Evolutionary conservation across 2,329 filamentous ascomycete species (phyloP).

Genomic region (Colletotrichum brevisporum): DNA sequence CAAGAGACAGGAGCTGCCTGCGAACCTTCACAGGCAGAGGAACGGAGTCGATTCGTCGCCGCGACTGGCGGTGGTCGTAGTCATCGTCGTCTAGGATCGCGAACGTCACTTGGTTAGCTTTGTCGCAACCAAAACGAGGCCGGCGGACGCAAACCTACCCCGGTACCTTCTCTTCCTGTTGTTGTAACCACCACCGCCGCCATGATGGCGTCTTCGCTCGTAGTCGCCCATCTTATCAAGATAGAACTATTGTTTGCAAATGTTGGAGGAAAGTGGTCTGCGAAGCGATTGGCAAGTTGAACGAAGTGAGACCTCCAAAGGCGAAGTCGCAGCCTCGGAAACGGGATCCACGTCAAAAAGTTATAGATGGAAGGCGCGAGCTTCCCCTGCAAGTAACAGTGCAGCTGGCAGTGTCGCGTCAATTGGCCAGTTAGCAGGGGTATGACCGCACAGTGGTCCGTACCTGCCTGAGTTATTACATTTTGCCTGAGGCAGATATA

Average conservation of each 20-base stretch:
- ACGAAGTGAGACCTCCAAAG: background rate
- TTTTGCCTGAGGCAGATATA: conserved; percentile 41
- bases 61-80: conserved; percentile 76
- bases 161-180: conserved; percentile 84
- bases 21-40: conserved; percentile 80
- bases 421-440: conserved; percentile 3
- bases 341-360: conserved; percentile 37
- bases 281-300: background rate
- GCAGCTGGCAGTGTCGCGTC: conserved; percentile 10
- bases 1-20: conserved; percentile 83
- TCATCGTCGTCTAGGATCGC: conserved; percentile 78
- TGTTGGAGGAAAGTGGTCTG: background rate
- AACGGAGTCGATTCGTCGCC: conserved; percentile 79
- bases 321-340: conserved; percentile 18
- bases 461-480: background rate
- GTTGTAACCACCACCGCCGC: conserved; percentile 65
- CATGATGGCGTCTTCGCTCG: conserved; percentile 67
- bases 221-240: conserved; percentile 65
- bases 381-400: conserved; percentile 38
- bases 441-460: background rate
- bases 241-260: background rate
- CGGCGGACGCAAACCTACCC: conserved; percentile 68
- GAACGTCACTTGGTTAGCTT: conserved; percentile 22
- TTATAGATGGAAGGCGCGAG: conserved; percentile 32
- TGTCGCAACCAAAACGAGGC: conserved; percentile 10